Evolutionary conservation across 805 yeast genomes (phyloP).

Genomic region (Candida alai): DNA sequence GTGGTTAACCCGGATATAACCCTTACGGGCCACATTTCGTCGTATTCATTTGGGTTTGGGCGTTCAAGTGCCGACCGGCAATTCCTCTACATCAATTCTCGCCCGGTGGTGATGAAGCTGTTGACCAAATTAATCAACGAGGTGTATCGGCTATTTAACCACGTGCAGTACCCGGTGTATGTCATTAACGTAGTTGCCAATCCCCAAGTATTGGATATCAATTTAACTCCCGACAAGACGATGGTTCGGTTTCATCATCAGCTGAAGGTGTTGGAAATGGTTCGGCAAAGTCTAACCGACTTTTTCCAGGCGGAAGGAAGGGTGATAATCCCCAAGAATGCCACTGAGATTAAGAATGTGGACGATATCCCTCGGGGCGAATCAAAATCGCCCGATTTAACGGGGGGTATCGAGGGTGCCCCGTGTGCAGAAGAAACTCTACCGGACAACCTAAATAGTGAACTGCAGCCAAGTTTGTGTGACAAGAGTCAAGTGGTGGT

Average conservation of each 20-base stretch:
- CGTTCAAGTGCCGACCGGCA: conserved; percentile 74
- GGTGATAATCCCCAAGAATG: conserved; percentile 19
- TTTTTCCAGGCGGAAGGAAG: conserved; percentile 42
- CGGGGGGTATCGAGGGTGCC: no score
- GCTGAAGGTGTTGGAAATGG: conserved; percentile 46
- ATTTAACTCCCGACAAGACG: conserved; percentile 90
- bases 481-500: no score
- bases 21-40: conserved; percentile 65
- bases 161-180: conserved; percentile 68
- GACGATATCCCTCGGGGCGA: no score
- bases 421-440: no score
- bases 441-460: no score
- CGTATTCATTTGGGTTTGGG: conserved; percentile 69
- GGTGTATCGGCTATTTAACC: conserved; percentile 65
- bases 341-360: no score
- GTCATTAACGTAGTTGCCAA: conserved; percentile 56
- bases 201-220: conserved; percentile 63
- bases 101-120: conserved; percentile 65
- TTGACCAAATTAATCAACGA: conserved; percentile 65
- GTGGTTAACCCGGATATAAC: conserved; percentile 30
- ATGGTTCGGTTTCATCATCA: conserved; percentile 69
- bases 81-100: conserved; percentile 61
- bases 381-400: no score
- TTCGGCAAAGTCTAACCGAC: conserved; percentile 47
- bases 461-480: no score